Base-by-base conservation (phyloP, 1,139 yeast genomes). In the Debaryomyces singareniensis region DNA sequence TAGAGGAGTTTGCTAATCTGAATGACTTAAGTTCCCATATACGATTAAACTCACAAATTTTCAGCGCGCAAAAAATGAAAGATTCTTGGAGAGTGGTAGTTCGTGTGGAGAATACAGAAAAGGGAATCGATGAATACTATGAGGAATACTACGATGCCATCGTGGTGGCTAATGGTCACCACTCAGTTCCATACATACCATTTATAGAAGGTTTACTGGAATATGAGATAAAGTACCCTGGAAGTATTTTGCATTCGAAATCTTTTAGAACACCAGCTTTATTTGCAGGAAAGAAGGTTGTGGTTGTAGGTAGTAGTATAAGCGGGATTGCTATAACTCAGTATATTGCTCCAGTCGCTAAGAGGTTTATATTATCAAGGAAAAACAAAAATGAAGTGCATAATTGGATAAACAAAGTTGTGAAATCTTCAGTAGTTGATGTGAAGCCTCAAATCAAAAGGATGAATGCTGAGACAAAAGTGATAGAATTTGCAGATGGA, bases 121-220 rank as follows among this genome's bases (percentile, higher is more conserved):
- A 23, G 20, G 23, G 12, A 5, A 15, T 18, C 14, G 26, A 51
- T 9, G 33, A 46, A 6, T 23, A 24, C 13, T 29, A 25, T 24
- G 20, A 28, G 15, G 38, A 43, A 4, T 68, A 56, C 36, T 66
- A 61, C 41, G 83, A 78, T 41, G 78, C 74, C 5, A 70, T 78
- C 7, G 62, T 74, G 2, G 53, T 76, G 10, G 78, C 80, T 11
- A 57, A 70, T 3, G 86, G 86, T 4, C 73, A 72, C 42, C 73
- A 65, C 44, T 72, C 74, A 32, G 51, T 65, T 18, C 84, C 86
- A 0, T 69, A 43, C 39, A 49, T 75, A 22, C 86, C 86, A 0
- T 51, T 63, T 13, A 57, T 66, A 26, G 55, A 53, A 2, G 83
- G 83, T 0, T 45, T 76, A 27, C 42, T 44, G 9, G 68, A 61